These are phyloP conservation scores for Morella rubra DNA, from an alignment of 306 rosid species.

Conservation along the genomic window DNA sequence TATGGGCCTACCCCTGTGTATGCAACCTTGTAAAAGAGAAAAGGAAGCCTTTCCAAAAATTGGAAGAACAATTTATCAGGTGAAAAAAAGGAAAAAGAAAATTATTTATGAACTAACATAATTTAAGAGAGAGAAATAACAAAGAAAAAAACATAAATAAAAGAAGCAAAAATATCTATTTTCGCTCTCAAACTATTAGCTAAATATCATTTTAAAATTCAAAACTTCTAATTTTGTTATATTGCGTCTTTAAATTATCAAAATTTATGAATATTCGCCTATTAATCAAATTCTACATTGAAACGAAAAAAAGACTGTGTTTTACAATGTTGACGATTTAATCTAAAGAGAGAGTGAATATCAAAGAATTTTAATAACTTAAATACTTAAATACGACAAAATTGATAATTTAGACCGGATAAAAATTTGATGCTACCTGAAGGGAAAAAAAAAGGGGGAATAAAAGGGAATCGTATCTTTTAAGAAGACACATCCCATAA, in stretches of 20 bases:
- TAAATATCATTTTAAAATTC: too few relatives aligned
- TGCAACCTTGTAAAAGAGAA: slow-evolving; percentile 25
- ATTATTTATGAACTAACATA: background rate
- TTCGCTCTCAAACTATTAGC: too few relatives aligned
- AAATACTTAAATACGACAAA: background rate
- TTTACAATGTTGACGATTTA: too few relatives aligned
- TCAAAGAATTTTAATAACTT: too few relatives aligned
- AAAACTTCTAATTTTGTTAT: too few relatives aligned
- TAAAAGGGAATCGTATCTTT: background rate
- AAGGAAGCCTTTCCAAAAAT: background rate
- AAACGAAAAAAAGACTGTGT: too few relatives aligned
- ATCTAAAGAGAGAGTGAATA: too few relatives aligned
- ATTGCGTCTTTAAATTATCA: too few relatives aligned
- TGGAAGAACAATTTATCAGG: slow-evolving; percentile 3
- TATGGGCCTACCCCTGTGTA: slow-evolving; percentile 33
- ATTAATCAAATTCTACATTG: too few relatives aligned
- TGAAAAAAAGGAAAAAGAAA: slow-evolving; percentile 4
- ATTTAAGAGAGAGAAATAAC: background rate
- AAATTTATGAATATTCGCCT: too few relatives aligned
- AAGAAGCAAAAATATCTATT: too few relatives aligned
- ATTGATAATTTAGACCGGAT: background rate
- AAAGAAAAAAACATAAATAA: too few relatives aligned
- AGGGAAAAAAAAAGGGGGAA: background rate
- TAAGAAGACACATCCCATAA: background rate
- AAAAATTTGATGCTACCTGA: background rate